A percentile compares a stretch with the other conserved stretches of the same genome.
phyloP scores from a whole-genome alignment of 2,329 filamentous ascomycete genomes.

The Aspergillus eucalypticola region DNA sequence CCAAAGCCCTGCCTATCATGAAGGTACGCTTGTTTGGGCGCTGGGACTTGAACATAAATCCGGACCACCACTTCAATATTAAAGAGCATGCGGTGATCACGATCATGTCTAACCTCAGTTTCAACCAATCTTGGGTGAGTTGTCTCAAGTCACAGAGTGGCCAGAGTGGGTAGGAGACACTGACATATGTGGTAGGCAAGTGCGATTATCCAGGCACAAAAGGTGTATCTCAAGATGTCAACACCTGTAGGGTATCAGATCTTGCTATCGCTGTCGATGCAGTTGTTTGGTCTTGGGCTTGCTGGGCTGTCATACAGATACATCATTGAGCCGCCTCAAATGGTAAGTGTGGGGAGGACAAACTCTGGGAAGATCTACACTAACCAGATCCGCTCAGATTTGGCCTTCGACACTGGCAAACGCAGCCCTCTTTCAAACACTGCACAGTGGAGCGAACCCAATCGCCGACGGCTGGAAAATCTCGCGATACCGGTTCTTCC shows the following conservation, averaged over 20 bases:
- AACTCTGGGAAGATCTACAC: no score
- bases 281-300: conserved; percentile 42
- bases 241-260: conserved; percentile 40
- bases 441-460: conserved; percentile 38
- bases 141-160: no score
- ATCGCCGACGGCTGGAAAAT: conserved; percentile 38
- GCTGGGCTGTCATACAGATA: conserved; percentile 39
- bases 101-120: conserved; percentile 52
- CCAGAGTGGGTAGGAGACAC: neutral
- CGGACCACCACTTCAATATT: conserved; percentile 48
- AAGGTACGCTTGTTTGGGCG: conserved; percentile 20
- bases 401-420: conserved; percentile 40
- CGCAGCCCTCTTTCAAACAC: conserved; percentile 35
- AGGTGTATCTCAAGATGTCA: conserved; percentile 39
- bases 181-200: conserved; percentile 37
- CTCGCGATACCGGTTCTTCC: conserved; percentile 29
- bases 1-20: conserved; percentile 42
- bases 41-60: conserved; percentile 36
- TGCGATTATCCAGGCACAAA: conserved; percentile 45
- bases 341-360: conserved; percentile 21
- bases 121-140: conserved; percentile 36
- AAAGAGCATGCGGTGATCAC: conserved; percentile 50
- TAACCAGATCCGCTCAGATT: conserved; percentile 20
- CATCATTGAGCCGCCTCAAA: conserved; percentile 39
- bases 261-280: conserved; percentile 39